Conservation (phyloP, 768 basidiomycete genomes). For the Lactarius akahatsu region DNA sequence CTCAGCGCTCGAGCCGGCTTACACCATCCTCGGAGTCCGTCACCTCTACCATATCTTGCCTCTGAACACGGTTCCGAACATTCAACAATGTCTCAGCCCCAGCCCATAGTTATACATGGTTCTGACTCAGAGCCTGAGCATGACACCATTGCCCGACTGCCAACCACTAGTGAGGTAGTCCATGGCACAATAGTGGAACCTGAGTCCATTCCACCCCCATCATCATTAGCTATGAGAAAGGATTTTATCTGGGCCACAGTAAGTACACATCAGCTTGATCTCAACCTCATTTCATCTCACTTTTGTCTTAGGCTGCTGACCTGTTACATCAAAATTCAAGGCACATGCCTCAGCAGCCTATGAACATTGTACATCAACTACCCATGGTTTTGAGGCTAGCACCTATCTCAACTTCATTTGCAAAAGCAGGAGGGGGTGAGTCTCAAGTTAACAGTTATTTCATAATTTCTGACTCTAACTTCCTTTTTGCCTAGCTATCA, state of each 20-base stretch:
- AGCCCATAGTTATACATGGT: no score
- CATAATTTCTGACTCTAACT: neutral
- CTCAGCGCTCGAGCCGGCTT: no score
- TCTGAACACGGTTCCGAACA: no score
- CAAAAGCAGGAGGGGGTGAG: constrained; percentile 21
- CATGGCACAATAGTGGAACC: constrained; percentile 15
- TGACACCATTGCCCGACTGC: neutral
- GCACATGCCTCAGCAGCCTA: neutral
- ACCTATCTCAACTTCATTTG: constrained; percentile 9
- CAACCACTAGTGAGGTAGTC: neutral
- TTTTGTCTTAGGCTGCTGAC: constrained; percentile 2
- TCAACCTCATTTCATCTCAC: neutral
- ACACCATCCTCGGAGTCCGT: no score
- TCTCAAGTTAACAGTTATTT: neutral
- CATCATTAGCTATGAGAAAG: neutral
- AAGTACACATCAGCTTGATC: neutral
- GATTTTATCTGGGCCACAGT: constrained; percentile 20
- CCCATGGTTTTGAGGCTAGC: neutral
- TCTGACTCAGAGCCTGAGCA: no score
- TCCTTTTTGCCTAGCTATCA: constrained; percentile 15
- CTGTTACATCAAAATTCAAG: neutral
- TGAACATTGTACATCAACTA: neutral
- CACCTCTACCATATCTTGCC: no score
- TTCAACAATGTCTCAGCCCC: no score
- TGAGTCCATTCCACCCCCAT: neutral